Evolutionary conservation across 2,329 filamentous ascomycete species (phyloP).

Genomic region (Talaromyces rugulosus): DNA sequence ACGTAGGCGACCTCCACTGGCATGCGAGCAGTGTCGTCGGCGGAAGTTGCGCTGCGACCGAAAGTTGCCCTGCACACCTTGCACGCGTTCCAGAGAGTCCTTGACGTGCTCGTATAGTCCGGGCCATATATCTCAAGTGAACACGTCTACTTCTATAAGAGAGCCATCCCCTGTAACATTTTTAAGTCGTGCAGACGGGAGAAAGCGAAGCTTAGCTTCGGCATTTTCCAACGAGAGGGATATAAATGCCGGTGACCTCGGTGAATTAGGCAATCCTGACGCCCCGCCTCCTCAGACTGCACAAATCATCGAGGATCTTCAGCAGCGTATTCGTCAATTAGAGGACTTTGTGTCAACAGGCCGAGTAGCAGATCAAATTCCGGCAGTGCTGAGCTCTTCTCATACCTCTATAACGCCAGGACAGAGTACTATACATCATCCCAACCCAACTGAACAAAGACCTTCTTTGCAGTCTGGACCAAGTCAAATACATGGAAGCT

Average conservation of each 20-base stretch:
- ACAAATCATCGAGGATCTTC: constrained; percentile 7
- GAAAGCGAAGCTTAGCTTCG: neutral
- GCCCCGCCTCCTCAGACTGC: constrained; percentile 1
- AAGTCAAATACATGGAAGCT: neutral
- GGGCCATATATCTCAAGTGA: neutral
- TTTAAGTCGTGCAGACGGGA: neutral
- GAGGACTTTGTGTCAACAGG: neutral
- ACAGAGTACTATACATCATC: neutral
- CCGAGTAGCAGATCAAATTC: neutral
- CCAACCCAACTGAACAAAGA: neutral
- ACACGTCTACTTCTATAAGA: neutral
- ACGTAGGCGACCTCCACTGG: constrained; percentile 23
- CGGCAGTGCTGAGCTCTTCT: neutral
- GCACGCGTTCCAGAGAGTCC: constrained; percentile 18
- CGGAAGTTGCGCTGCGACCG: constrained; percentile 29
- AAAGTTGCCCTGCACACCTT: constrained; percentile 23
- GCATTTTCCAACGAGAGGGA: neutral
- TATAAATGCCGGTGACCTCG: neutral
- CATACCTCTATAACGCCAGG: neutral
- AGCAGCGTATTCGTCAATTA: constrained; percentile 4
- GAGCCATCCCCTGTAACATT: neutral
- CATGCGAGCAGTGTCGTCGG: constrained; percentile 26
- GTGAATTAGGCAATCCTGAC: neutral
- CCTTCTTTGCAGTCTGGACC: neutral
- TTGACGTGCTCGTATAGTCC: constrained; percentile 20